Evolutionary conservation across 2,329 filamentous ascomycete species (phyloP).

Genomic region (Drechslera avenae): DNA sequence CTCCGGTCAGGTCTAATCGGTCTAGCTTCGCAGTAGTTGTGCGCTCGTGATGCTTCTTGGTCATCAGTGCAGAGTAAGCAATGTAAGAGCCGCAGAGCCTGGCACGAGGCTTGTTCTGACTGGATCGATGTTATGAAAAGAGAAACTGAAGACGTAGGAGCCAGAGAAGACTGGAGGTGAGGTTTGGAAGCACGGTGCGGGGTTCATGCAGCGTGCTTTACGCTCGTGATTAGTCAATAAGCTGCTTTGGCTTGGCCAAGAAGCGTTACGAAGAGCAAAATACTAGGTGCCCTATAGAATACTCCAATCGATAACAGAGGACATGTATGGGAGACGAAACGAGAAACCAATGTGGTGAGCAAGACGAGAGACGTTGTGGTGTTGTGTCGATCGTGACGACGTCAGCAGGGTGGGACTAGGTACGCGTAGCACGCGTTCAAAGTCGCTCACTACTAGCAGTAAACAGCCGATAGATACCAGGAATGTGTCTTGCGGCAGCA

Average conservation of each 20-base stretch:
- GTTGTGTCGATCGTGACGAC: constrained; percentile 8
- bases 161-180: constrained; percentile 1
- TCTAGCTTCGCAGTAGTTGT: constrained; percentile 1
- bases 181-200: not conserved
- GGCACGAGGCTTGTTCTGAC: too few species aligned
- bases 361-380: constrained; percentile 1
- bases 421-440: not conserved
- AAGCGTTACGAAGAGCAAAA: not conserved
- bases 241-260: not conserved
- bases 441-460: not conserved
- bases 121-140: too few species aligned
- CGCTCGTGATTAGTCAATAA: constrained; percentile 1
- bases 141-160: too few species aligned
- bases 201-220: constrained; percentile 3
- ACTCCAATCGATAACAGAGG: too few species aligned
- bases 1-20: constrained; percentile 12
- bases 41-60: not conserved
- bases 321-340: too few species aligned
- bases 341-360: not conserved
- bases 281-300: too few species aligned
- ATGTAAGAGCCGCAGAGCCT: not conserved
- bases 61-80: not conserved
- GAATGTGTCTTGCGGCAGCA: too few species aligned
- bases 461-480: too few species aligned
- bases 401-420: constrained; percentile 7